Base-by-base conservation (phyloP, 2,329 filamentous ascomycete genomes). In the Aspergillus quadrilineatus region DNA sequence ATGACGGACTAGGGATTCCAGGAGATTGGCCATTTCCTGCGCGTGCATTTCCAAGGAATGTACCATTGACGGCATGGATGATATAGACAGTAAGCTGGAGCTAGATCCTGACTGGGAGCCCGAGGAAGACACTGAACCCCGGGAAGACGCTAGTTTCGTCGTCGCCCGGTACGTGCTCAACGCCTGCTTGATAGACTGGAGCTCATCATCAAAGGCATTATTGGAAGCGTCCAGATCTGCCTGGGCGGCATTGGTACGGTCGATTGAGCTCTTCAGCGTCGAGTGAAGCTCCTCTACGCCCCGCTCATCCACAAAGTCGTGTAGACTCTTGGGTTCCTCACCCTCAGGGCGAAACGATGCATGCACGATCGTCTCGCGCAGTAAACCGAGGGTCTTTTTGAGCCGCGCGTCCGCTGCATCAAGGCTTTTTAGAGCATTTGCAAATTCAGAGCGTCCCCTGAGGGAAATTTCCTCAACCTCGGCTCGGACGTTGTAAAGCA, bases 1-100 rank as follows among this genome's bases (percentile, higher is more conserved):
- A 74, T 97, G 93, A 28, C 83, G 85, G 6, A 91, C 92, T 4
- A 97, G 79, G 0, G 89, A 91, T 55, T 90, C 84, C 1, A 97
- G 83, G 4, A 91, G 82, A 56, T 87, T 82, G 4, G 92, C 93
- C 86, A 95, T 93, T 65, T 87, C 85, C 60, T 89, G 86, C 0
- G 92, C 92, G 63, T 93, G 86, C 12, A 80, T 80, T 61, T 92
- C 86, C 36, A 96, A 80, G 2, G 80, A 78, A 30, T 81, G 76
- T n/a, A 90, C 77, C 42, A 85, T 77, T 4, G 80, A 75, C 2
- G 81, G 75, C 44, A 86, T 79, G 4, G 68, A 66, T 0, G 79
- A 75, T 17, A 70, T 65, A 6, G 71, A 68, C 8, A 71, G 65
- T 6, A 75, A 55, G 51, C 66, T 70, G 8, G 69, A 65, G 47